These are phyloP conservation scores for Neoarthrinium moseri DNA, from an alignment of 2,329 filamentous ascomycete species.

Conservation along the genomic window DNA sequence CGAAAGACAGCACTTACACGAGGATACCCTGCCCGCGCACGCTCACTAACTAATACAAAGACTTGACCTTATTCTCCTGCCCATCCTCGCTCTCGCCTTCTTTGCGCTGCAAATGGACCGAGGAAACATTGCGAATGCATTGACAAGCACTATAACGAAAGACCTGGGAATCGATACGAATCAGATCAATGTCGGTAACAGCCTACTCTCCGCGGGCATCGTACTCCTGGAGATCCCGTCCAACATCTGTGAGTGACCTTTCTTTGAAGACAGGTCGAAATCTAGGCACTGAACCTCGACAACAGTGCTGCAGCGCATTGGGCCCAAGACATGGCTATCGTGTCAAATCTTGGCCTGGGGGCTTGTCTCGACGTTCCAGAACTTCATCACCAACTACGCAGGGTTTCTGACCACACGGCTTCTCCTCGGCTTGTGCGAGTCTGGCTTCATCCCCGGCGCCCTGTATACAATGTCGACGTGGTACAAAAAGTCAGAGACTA, in stretches of 20 bases:
- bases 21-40: no score
- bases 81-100: conserved; percentile 28
- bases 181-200: conserved; percentile 28
- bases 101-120: conserved; percentile 31
- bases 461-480: conserved; percentile 51
- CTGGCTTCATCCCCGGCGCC: conserved; percentile 50
- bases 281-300: background rate
- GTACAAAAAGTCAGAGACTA: conserved; percentile 45
- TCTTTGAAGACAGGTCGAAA: background rate
- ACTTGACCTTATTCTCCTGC: conserved; percentile 27
- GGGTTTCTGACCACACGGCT: conserved; percentile 44
- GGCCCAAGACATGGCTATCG: conserved; percentile 27
- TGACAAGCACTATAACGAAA: conserved; percentile 27
- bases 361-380: conserved; percentile 27
- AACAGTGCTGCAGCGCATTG: conserved; percentile 23
- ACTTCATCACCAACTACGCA: conserved; percentile 34
- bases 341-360: conserved; percentile 32
- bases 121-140: conserved; percentile 30
- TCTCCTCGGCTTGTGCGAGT: conserved; percentile 46
- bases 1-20: no score
- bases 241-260: conserved; percentile 21
- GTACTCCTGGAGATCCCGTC: conserved; percentile 30
- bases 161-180: conserved; percentile 26
- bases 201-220: conserved; percentile 27
- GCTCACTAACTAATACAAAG: no score